Base-by-base conservation (phyloP, 2,329 filamentous ascomycete species). In the Leptographium galeiforme region DNA sequence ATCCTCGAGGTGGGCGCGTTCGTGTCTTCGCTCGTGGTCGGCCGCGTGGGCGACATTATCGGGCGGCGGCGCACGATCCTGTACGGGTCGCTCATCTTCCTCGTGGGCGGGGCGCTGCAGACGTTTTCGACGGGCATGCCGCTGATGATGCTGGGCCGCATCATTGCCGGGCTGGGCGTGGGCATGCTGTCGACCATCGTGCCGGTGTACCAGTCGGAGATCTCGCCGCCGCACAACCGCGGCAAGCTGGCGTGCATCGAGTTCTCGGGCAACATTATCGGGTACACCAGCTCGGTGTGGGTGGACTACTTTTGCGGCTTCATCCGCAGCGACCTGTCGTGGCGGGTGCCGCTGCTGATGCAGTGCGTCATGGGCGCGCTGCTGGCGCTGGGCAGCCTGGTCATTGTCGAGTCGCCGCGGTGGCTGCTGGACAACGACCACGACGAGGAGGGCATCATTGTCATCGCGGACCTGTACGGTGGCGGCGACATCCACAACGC, bases 351-450 rank as follows among this genome's bases (percentile, higher is more conserved):
- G 1, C 72, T 98, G 51, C 70, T 89, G 47, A 87, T 95, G 83
- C 93, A 98, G 69, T 96, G 93, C 63, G 68, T 94, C 48, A 97
- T 98, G 90, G 93, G 93, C 36, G 79, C 80, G 45, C 74, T 98
- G 49, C 78, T 98, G 38, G 91, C 82, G 10, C 54, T 89, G 51
- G 93, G 93, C 54, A 95, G 89, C 67, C 72, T 97, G 63, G 74
- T 97, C 58, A 97, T 98, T 64, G 93, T 94, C 59, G 93, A 98
- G 71, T 97, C 93, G 32, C 93, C 93, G 46, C 85, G 89, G 72
- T 98, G 93, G 93, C 81, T 98, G 10, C 76, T 98, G 48, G 93
- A 98, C 66, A 95, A 95, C 64, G 93, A 98, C 62, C 87, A 96
- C 63, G 93, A 98, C 64, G 93, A 98, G 67, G 93, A 98, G 68